A percentile compares a stretch with the other conserved stretches of the same genome.
These are phyloP conservation scores for Erodium maritimum DNA, from an alignment of 345 rosid species.

Conservation along the genomic window DNA sequence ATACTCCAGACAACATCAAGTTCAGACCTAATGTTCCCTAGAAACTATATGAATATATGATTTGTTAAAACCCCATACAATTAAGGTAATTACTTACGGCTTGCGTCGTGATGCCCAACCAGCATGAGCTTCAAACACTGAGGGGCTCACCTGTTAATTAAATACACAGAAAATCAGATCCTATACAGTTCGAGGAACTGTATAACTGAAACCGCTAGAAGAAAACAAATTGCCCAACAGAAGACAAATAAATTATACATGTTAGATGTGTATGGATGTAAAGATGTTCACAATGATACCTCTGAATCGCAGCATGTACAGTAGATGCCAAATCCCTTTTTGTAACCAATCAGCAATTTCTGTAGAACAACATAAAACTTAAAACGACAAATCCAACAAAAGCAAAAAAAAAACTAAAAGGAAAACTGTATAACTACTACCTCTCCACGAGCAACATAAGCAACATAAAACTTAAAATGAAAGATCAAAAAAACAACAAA, in stretches of 20 bases:
- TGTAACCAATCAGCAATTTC: slow-evolving; percentile 80
- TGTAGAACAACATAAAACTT: slow-evolving; percentile 9
- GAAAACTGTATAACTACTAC: slow-evolving; percentile 17
- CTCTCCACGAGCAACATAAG: slow-evolving; percentile 73
- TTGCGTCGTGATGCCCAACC: slow-evolving; percentile 85
- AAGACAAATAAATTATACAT: too few species aligned
- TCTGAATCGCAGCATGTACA: slow-evolving; percentile 72
- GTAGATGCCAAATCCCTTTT: slow-evolving; percentile 66
- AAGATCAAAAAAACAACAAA: neutral
- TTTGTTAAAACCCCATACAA: neutral
- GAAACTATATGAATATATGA: too few species aligned
- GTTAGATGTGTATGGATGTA: too few species aligned
- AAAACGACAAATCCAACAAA: too few species aligned
- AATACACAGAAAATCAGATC: slow-evolving; percentile 11
- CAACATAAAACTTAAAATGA: slow-evolving; percentile 19
- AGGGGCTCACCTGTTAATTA: slow-evolving; percentile 70
- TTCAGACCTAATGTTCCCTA: too few species aligned
- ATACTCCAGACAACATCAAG: too few species aligned
- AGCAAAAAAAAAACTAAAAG: slow-evolving; percentile 12
- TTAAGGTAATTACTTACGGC: slow-evolving; percentile 53
- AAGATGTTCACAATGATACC: slow-evolving; percentile 27
- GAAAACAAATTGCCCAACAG: too few species aligned
- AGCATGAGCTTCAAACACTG: slow-evolving; percentile 94
- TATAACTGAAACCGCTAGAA: too few species aligned
- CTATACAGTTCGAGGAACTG: too few species aligned